phyloP scores from a whole-genome alignment of 371 early-diverging fungal genomes.

The Mucor saturninus region DNA sequence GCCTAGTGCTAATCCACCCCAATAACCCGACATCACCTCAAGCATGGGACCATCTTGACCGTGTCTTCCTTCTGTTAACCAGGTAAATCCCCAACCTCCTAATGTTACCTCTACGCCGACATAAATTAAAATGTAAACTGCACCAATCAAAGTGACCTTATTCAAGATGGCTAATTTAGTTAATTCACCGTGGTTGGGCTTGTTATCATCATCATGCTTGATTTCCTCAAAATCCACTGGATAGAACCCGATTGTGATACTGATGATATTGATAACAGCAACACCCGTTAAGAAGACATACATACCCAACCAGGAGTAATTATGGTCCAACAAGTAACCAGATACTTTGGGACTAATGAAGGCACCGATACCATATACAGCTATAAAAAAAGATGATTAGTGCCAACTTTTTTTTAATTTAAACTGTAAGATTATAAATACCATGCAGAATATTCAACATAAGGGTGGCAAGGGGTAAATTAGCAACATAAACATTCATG shows the following conservation, averaged over 20 bases:
- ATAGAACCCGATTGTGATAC: slow-evolving; percentile 27
- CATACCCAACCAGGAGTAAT: slow-evolving; percentile 33
- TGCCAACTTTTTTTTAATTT: neutral
- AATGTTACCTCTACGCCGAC: slow-evolving; percentile 46
- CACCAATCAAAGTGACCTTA: slow-evolving; percentile 33
- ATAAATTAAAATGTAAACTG: slow-evolving; percentile 38
- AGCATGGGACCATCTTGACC: slow-evolving; percentile 31
- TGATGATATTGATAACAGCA: slow-evolving; percentile 23
- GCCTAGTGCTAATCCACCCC: slow-evolving; percentile 41
- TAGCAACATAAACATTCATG: slow-evolving; percentile 38
- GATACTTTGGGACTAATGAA: slow-evolving; percentile 39
- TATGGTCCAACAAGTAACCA: slow-evolving; percentile 22
- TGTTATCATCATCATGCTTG: slow-evolving; percentile 8
- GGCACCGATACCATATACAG: slow-evolving; percentile 43
- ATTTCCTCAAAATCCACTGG: slow-evolving; percentile 19
- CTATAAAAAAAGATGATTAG: slow-evolving; percentile 11
- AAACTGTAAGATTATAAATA: slow-evolving; percentile 7
- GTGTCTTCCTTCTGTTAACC: slow-evolving; percentile 36
- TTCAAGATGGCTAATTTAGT: slow-evolving; percentile 31
- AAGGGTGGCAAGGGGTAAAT: slow-evolving; percentile 38
- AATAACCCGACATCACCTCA: slow-evolving; percentile 35
- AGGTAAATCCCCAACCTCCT: slow-evolving; percentile 42
- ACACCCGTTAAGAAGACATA: slow-evolving; percentile 31
- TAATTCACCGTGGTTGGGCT: slow-evolving; percentile 13
- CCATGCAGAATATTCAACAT: slow-evolving; percentile 44